Conservation (phyloP, 805 yeast species). For the Lipomyces spencermartinsiae region DNA sequence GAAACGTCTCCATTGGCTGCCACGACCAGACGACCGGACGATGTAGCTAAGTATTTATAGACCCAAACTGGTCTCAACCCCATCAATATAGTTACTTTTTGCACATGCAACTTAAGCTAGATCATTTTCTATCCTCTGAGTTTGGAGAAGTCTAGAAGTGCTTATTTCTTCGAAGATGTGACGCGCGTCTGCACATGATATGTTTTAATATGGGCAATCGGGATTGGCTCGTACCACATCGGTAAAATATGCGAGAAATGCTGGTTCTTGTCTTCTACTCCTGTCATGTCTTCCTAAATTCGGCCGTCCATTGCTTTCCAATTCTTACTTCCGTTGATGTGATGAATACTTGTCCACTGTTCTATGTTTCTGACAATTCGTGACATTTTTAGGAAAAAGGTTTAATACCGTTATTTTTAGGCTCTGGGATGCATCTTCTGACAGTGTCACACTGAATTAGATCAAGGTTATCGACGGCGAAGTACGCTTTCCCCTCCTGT, state of each 20-base stretch:
- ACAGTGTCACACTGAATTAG: not conserved
- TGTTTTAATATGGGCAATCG: not conserved
- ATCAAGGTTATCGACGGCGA: not conserved
- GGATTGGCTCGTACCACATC: constrained; percentile 3
- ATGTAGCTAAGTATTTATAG: no score
- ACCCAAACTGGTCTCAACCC: no score
- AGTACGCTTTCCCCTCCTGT: constrained; percentile 15
- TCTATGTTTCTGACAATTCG: constrained; percentile 1
- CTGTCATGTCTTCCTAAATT: not conserved
- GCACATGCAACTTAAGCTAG: no score
- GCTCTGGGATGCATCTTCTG: not conserved
- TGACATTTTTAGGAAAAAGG: not conserved
- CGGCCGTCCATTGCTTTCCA: not conserved
- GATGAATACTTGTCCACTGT: not conserved
- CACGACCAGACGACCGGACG: no score
- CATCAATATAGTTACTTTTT: no score
- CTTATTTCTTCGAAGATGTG: not conserved
- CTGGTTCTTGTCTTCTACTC: not conserved
- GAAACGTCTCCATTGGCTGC: no score
- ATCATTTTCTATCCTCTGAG: no score
- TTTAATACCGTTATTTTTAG: not conserved
- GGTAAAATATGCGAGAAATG: not conserved
- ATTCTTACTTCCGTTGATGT: not conserved
- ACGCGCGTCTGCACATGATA: not conserved
- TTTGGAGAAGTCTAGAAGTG: no score